A percentile compares a stretch with the other conserved stretches of the same genome.
These are phyloP conservation scores for Boletus bicolor DNA, from an alignment of 768 basidiomycete genomes.

Conservation along the genomic window DNA sequence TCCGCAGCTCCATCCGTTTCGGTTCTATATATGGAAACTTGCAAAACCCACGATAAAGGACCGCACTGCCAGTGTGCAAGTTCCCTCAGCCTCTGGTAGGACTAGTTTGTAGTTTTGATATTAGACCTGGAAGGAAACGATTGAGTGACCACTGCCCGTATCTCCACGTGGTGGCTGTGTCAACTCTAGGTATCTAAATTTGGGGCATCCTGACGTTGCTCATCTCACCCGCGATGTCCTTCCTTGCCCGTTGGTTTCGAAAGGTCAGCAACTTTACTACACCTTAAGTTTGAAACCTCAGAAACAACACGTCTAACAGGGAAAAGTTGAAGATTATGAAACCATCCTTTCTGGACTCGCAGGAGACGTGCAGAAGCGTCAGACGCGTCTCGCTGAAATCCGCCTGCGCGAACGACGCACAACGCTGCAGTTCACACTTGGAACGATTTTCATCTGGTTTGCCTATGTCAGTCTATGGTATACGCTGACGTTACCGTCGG, in stretches of 20 bases:
- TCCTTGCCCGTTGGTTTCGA: slow-evolving; percentile 29
- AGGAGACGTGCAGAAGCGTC: slow-evolving; percentile 66
- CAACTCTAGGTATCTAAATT: slow-evolving; percentile 13
- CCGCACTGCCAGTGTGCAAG: too few relatives aligned
- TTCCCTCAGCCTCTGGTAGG: neutral
- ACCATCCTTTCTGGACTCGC: slow-evolving; percentile 65
- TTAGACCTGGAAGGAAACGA: neutral
- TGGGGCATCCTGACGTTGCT: slow-evolving; percentile 2
- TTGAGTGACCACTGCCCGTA: neutral
- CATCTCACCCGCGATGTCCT: slow-evolving; percentile 25
- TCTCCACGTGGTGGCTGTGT: slow-evolving; percentile 23
- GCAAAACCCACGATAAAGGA: too few relatives aligned
- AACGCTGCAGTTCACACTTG: slow-evolving; percentile 72
- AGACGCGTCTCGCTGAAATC: slow-evolving; percentile 74
- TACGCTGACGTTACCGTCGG: slow-evolving; percentile 48
- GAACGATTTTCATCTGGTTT: slow-evolving; percentile 72
- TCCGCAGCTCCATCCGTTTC: too few relatives aligned
- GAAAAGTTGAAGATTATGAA: slow-evolving; percentile 64
- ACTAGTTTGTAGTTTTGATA: neutral
- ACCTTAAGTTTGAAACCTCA: neutral
- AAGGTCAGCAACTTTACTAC: slow-evolving; percentile 17
- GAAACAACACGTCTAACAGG: slow-evolving; percentile 6
- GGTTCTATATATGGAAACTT: too few relatives aligned
- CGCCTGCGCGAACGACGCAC: slow-evolving; percentile 80
- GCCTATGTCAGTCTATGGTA: slow-evolving; percentile 76